Evolutionary conservation across 352 stramenopile genomes (phyloP).

Genomic region (Phytophthora sansomeana): DNA sequence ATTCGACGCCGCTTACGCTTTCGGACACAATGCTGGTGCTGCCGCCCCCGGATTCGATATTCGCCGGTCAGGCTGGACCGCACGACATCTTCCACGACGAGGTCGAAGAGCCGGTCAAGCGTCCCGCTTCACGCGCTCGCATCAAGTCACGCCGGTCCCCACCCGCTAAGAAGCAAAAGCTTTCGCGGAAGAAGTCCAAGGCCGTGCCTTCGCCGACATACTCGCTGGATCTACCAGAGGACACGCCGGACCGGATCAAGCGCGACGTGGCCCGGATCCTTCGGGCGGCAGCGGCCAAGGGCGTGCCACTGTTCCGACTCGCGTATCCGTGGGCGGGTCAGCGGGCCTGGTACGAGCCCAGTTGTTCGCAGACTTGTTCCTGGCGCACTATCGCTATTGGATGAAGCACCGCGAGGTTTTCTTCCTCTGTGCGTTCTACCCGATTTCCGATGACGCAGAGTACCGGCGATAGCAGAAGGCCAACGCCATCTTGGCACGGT

Average conservation of each 20-base stretch:
- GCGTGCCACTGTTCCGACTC: background rate
- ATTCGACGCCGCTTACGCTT: no score
- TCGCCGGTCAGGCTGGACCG: no score
- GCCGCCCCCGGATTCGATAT: no score
- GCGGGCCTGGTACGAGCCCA: constrained; percentile 5
- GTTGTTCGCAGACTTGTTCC: background rate
- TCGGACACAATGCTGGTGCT: no score
- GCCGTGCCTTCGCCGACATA: no score
- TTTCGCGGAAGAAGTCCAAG: no score
- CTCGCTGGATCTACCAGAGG: background rate
- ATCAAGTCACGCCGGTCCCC: no score
- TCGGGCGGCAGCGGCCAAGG: background rate
- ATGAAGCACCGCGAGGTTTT: background rate
- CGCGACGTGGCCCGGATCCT: background rate
- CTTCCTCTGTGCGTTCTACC: background rate
- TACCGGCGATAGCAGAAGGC: background rate
- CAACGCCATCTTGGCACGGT: background rate
- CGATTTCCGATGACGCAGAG: background rate
- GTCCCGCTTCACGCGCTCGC: no score
- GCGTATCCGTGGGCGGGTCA: background rate
- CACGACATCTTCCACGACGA: no score
- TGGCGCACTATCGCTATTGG: background rate
- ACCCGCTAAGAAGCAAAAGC: no score
- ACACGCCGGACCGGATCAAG: background rate
- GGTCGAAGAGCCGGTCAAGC: no score